These are phyloP conservation scores for Aspergillus baeticus DNA, from an alignment of 495 filamentous ascomycete genomes.

Conservation along the genomic window DNA sequence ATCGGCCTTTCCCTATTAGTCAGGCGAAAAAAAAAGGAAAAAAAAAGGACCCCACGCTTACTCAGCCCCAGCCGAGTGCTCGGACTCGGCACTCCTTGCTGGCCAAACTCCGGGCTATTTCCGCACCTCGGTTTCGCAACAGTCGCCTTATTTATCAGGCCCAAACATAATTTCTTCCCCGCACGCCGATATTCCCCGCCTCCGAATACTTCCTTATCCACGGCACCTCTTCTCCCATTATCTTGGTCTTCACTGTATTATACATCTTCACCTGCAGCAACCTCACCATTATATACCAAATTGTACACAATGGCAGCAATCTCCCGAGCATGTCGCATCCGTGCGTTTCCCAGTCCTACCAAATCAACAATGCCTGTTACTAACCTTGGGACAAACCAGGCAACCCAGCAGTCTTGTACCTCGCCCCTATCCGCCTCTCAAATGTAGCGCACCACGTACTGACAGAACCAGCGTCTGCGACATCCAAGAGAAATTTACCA, in stretches of 20 bases:
- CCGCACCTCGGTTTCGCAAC: no score
- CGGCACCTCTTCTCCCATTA: not conserved
- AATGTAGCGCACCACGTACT: not conserved
- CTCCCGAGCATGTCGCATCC: constrained; percentile 34
- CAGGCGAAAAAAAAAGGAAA: constrained; percentile 4
- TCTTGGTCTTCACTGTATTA: not conserved
- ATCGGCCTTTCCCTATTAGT: constrained; percentile 1
- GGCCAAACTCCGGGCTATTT: not conserved
- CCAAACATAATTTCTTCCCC: not conserved
- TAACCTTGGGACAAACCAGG: constrained; percentile 38
- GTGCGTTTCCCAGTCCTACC: constrained; percentile 19
- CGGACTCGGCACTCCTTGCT: constrained; percentile 18
- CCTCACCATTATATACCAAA: not conserved
- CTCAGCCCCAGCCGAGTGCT: not conserved
- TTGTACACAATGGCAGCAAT: constrained; percentile 30
- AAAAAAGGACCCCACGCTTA: not conserved
- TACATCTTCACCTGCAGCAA: no score
- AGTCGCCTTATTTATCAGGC: not conserved
- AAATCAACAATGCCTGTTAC: constrained; percentile 1
- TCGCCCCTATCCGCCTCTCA: not conserved
- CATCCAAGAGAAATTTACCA: constrained; percentile 89
- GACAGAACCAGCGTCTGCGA: constrained; percentile 84
- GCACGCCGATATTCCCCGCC: constrained; percentile 5
- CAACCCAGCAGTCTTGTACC: constrained; percentile 69
- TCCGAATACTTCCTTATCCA: not conserved